A percentile compares a stretch with the other conserved stretches of the same genome.
phyloP scores from a whole-genome alignment of 2,329 filamentous ascomycete species.

The Paecilomyces dactylethromorphus region DNA sequence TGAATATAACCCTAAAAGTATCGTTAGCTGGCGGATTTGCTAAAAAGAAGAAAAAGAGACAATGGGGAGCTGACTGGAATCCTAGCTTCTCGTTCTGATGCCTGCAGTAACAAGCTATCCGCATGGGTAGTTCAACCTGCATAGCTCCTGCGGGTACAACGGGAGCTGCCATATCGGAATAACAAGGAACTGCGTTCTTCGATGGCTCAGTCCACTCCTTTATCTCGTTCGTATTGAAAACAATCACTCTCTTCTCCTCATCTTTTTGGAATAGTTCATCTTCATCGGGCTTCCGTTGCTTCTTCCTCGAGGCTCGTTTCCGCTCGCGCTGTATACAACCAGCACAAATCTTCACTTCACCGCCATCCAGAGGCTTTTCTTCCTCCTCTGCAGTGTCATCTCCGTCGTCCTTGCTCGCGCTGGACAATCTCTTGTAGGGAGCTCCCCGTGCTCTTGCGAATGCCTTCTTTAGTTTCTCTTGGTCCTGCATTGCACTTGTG shows the following conservation, averaged over 20 bases:
- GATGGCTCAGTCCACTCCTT: constrained; percentile 70
- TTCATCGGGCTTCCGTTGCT: constrained; percentile 86
- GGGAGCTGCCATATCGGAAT: constrained; percentile 22
- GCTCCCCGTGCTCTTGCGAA: constrained; percentile 50
- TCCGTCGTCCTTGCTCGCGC: constrained; percentile 32
- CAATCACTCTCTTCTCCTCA: constrained; percentile 73
- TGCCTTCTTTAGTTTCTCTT: constrained; percentile 60
- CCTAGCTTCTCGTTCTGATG: constrained; percentile 92
- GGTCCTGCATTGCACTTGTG: constrained; percentile 81
- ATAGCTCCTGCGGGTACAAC: constrained; percentile 52
- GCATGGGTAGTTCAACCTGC: constrained; percentile 83
- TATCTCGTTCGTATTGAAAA: constrained; percentile 85
- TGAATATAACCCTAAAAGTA: constrained; percentile 69
- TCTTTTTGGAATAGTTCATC: constrained; percentile 80
- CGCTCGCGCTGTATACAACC: constrained; percentile 90
- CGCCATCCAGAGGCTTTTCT: constrained; percentile 74
- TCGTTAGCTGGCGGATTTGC: constrained; percentile 11
- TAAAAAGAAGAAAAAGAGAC: too few species aligned
- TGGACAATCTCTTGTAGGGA: constrained; percentile 27
- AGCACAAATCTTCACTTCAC: constrained; percentile 84
- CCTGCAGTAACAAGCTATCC: constrained; percentile 93
- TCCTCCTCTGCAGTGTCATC: constrained; percentile 58
- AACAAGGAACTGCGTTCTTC: constrained; percentile 46
- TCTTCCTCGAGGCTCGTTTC: constrained; percentile 86
- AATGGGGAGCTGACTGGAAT: constrained; percentile 52